Base-by-base conservation (phyloP, 768 basidiomycete species). In the Boletus edulis region DNA sequence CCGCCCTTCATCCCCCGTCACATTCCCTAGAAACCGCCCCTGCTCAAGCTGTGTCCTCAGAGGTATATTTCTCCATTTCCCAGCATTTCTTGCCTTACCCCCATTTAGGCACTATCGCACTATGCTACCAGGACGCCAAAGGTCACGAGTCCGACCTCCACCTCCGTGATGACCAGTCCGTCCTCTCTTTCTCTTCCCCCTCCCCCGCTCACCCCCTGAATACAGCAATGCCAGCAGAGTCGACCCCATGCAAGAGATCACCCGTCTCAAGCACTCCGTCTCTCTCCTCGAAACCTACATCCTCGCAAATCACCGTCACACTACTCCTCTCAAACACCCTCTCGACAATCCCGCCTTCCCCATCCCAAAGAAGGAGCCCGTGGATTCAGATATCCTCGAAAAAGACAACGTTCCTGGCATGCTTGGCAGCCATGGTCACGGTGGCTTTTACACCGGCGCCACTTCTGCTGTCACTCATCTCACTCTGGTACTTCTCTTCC, bases 31-130 rank as follows among this genome's bases (percentile, higher is more conserved):
- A 72, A 91, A 87, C 64, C 85, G 89, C 12, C 91, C 91, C n/a
- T 93, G 91, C 65, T 91, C 90, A 4, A 90, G 88, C 18, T 93
- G 91, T 69, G 89, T 92, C 44, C 76, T 92, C 61, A 78, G 91
- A 74, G 91, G 89, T 85, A 51, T 55, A 81, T 74, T 49, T 51
- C 49, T 29, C 35, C 6, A 38, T 10, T 5, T 17, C 14, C 46
- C 50, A 51, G 40, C 56, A 54, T 46, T 58, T 48, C 56, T 55
- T 42, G 35, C 49, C 51, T 63, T 41, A 59, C 52, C 43, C 58
- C 59, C 54, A 60, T 55, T 55, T 65, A 91, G 89, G 91, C 54
- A 92, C 91, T 35, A 83, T 87, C 64, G 82, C 87, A 35, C 80
- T 80, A 62, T 93, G 90, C 74, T 91, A 91, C 75, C 86, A 89